Base-by-base conservation (phyloP, 805 yeast genomes). In the Grigorovia humatica region DNA sequence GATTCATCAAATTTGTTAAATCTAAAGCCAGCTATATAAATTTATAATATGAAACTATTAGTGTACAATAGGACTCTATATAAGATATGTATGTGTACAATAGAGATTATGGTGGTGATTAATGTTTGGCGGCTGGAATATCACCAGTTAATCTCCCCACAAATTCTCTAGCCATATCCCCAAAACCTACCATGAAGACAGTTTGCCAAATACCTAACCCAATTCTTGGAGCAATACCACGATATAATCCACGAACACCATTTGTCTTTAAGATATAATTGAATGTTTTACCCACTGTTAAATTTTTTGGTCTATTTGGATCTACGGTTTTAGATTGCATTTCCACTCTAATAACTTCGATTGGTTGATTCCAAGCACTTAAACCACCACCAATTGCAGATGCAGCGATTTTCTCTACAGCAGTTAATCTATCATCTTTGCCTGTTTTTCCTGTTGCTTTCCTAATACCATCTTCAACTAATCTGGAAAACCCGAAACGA, bases 181-280 rank as follows among this genome's bases (percentile, higher is more conserved):
- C 99, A 59, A 93, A 81, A 12, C 96, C 96, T 54, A 91, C 98
- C 98, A 91, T 91, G 70, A 95, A 91, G 46, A 91, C 88, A 2
- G 98, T 91, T 75, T 93, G 99, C 97, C 98, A 93, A 56, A 91
- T 84, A 63, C 98, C 95, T 58, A 93, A 78, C 52, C 96, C 97
- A 59, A 93, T 80, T 77, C 99, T 85, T 60, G 99, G 98, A 15
- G 98, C 82, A 46, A 90, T 96, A 66, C 99, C 99, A 70, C 96
- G 80, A 69, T 90, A 93, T 56, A 93, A 78, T 53, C 99, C 99
- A 71, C 80, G 82, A 53, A 90, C 54, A 59, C 99, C 99, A 66
- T 83, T 87, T 60, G 82, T 79, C 48, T 75, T 61, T 71, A 89
- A 89, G 60, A 93, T 88, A 71, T 91, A 93, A 63, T 78, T 83